Evolutionary conservation across 352 stramenopile species (phyloP).

Genomic region (Pythium graminicola): DNA sequence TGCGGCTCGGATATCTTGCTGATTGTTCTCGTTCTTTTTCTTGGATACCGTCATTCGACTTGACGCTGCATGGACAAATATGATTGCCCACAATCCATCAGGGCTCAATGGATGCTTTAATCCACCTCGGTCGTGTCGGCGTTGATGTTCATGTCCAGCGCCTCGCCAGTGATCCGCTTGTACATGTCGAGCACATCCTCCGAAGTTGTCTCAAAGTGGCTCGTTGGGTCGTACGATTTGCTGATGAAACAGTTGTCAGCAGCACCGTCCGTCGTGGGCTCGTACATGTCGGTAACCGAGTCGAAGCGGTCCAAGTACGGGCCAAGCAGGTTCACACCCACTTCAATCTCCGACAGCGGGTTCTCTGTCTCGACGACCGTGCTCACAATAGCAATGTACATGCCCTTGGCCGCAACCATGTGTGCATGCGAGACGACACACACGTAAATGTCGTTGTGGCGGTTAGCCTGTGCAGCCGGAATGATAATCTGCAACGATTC

Average conservation of each 20-base stretch:
- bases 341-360: conserved; percentile 92
- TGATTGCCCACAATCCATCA: too few species aligned
- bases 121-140: conserved; percentile 93
- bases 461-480: conserved; percentile 92
- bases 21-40: background rate
- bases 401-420: conserved; percentile 92
- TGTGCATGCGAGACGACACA: conserved; percentile 93
- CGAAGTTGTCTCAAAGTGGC: conserved; percentile 97
- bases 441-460: conserved; percentile 98
- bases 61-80: background rate
- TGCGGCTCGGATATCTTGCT: too few species aligned
- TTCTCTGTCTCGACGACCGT: conserved; percentile 96
- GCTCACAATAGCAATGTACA: conserved; percentile 98
- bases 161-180: conserved; percentile 96
- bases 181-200: conserved; percentile 97
- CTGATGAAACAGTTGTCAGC: conserved; percentile 98
- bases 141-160: conserved; percentile 98
- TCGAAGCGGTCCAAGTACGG: conserved; percentile 97
- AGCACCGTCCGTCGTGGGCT: conserved; percentile 87
- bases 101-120: conserved; percentile 9
- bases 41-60: background rate
- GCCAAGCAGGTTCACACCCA: conserved; percentile 94
- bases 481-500: conserved; percentile 99
- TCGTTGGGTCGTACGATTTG: conserved; percentile 87
- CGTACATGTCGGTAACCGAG: conserved; percentile 92